These are phyloP conservation scores for Trichocladium antarcticum DNA, from an alignment of 495 filamentous ascomycete genomes.

Conservation along the genomic window DNA sequence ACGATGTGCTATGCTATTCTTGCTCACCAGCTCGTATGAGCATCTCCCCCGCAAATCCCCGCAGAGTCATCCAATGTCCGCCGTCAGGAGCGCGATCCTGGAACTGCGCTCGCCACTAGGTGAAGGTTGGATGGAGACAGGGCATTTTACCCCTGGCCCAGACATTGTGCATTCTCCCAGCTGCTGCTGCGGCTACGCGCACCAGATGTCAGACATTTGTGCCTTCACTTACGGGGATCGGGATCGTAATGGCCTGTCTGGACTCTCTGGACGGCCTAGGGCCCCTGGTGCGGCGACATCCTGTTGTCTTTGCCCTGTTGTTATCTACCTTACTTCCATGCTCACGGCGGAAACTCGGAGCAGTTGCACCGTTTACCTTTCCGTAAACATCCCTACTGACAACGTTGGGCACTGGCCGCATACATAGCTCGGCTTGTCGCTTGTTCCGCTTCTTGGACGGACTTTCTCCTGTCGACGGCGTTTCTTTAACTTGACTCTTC, in stretches of 20 bases:
- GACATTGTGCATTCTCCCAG: slow-evolving; percentile 29
- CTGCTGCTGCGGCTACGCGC: slow-evolving; percentile 25
- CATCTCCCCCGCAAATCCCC: slow-evolving; percentile 8
- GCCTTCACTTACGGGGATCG: slow-evolving; percentile 7
- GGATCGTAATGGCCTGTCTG: background rate
- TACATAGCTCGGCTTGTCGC: slow-evolving; percentile 1
- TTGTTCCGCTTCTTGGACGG: background rate
- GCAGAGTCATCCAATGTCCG: slow-evolving; percentile 5
- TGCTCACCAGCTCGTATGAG: too few relatives aligned
- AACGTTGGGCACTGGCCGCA: background rate
- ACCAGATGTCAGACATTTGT: slow-evolving; percentile 21
- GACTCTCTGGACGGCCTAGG: background rate
- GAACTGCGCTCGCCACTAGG: slow-evolving; percentile 20
- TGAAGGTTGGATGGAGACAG: slow-evolving; percentile 18
- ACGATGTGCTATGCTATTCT: slow-evolving; percentile 5
- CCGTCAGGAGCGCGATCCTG: slow-evolving; percentile 9
- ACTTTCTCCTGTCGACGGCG: background rate
- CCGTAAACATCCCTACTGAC: background rate
- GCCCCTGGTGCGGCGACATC: too few relatives aligned
- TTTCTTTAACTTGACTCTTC: slow-evolving; percentile 1
- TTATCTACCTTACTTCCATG: background rate
- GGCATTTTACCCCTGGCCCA: slow-evolving; percentile 29
- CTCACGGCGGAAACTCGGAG: slow-evolving; percentile 1
- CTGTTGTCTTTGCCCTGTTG: too few relatives aligned
- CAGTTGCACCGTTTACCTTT: background rate